Evolutionary conservation across 139 green algal species (phyloP), one percentile per base, ranked within the genome.

Genomic region (Chlorella sorokiniana): DNA sequence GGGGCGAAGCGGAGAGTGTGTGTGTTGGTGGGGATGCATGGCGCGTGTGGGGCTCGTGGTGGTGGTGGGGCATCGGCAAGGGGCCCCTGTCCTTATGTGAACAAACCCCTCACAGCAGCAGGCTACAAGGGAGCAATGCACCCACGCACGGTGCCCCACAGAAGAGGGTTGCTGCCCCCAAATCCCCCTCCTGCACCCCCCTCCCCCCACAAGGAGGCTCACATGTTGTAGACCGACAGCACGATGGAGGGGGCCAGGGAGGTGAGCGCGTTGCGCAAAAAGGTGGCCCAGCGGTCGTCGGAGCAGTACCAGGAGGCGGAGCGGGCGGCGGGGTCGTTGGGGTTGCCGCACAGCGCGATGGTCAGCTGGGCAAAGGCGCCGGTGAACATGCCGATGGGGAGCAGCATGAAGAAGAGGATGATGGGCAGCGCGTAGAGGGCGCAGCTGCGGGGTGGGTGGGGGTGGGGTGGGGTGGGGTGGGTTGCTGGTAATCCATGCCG

Each of bases 141-240:
- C n/a, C n/a, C n/a, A n/a, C n/a, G n/a, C n/a, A n/a, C n/a, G n/a
- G n/a, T n/a, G n/a, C n/a, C n/a, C n/a, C n/a, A n/a, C n/a, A n/a
- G n/a, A n/a, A n/a, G n/a, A n/a, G n/a, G n/a, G n/a, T 59, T 59
- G 48, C 48, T 16, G 48, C 48, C 48, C 48, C 18, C 16, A 33
- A 65, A 29, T 5, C 45, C 2, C 72, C 20, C 51, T 33, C 48
- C 2, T 8, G 3, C 6, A 11, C 40, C 33, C 20, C 52, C 54
- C 73, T 18, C 27, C 37, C 11, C 1, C 1, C 54, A n/a, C n/a
- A n/a, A n/a, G n/a, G n/a, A 0, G 7, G 44, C 73, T 41, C 75
- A 72, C 68, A 87, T 91, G 80, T 97, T 92, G 91, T 93, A 98
- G 29, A 96, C 76, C 62, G 84, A 91, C 16, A 98, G 89, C 63